Base-by-base conservation (phyloP, 2,329 filamentous ascomycete genomes). In the Trichoderma sp. region DNA sequence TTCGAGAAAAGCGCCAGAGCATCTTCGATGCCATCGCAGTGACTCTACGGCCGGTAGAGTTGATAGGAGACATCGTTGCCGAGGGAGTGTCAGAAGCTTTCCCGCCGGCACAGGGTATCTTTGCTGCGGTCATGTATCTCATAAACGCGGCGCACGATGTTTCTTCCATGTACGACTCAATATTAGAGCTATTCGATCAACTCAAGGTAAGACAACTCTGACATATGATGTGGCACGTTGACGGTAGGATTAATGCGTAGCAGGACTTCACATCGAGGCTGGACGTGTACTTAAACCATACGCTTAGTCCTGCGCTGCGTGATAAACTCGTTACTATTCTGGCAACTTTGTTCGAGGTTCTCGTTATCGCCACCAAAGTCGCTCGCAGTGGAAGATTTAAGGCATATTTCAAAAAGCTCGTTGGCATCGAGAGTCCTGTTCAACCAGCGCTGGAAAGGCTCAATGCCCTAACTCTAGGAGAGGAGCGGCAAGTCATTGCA, bases 61-160 rank as follows among this genome's bases (percentile, higher is more conserved):
- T 80, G 6, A 77, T 85, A 18, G 83, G 83, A 1, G 79, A 81
- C 32, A 77, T 83, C 11, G 77, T 81, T 18, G 77, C 80, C 11
- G 82, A 82, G 8, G 80, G 78, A 0, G 80, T 81, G 1, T 75
- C 78, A 14, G 80, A 82, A 7, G 78, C 78, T 4, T 85, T 86
- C 72, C 77, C 83, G 2, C 83, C 84, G 0, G 80, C 81, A 3
- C 78, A 82, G 61, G 77, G 78, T 32, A 82, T 85, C 65, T 86
- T 84, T 73, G 78, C 81, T 8, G 84, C 84, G 8, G 82, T 84
- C 2, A 75, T 80, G 15, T 83, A 84, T 69, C 76, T 86, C 9
- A 78, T 86, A 21, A 79, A 79, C 39, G 83, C 84, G 9, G 85
- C 84, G 2, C 81, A 81, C 24, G 81, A 84, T 64, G 84, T 86